Evolutionary conservation across 768 basidiomycete genomes (phyloP).

Genomic region (Leccinum uliginosum): DNA sequence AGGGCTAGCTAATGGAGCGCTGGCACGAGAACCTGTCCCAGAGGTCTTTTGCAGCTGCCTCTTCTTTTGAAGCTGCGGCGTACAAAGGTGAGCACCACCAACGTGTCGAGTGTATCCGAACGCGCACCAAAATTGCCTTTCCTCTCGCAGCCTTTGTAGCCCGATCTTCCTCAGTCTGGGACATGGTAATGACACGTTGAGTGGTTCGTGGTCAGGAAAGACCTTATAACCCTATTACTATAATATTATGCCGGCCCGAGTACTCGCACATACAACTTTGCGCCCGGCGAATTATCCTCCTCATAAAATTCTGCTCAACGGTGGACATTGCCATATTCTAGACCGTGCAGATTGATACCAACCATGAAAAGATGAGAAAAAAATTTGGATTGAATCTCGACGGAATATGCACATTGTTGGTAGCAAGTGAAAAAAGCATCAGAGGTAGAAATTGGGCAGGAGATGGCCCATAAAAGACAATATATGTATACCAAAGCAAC

Average conservation of each 20-base stretch:
- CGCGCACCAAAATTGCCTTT: constrained; percentile 64
- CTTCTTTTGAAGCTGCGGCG: constrained; percentile 71
- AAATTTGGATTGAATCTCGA: constrained; percentile 34
- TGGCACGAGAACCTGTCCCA: constrained; percentile 31
- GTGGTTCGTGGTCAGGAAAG: constrained; percentile 5
- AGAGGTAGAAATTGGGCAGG: constrained; percentile 32
- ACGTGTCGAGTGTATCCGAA: not conserved
- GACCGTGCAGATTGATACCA: not conserved
- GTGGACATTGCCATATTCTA: not conserved
- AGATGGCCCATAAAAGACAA: constrained; percentile 32
- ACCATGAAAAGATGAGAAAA: constrained; percentile 7
- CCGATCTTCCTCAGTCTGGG: constrained; percentile 64
- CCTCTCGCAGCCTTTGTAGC: constrained; percentile 80
- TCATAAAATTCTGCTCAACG: constrained; percentile 5
- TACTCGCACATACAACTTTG: not conserved
- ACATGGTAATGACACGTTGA: constrained; percentile 16
- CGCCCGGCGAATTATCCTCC: not conserved
- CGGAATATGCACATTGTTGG: constrained; percentile 45
- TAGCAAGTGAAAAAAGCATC: constrained; percentile 33
- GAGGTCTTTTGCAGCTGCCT: constrained; percentile 66
- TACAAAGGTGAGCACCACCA: constrained; percentile 2
- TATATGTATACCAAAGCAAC: constrained; percentile 36
- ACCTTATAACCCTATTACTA: not conserved
- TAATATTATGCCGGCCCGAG: too few relatives aligned
- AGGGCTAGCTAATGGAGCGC: constrained; percentile 36